Evolutionary conservation across 2,329 filamentous ascomycete species (phyloP).

Genomic region (Botrytis hyacinthi): DNA sequence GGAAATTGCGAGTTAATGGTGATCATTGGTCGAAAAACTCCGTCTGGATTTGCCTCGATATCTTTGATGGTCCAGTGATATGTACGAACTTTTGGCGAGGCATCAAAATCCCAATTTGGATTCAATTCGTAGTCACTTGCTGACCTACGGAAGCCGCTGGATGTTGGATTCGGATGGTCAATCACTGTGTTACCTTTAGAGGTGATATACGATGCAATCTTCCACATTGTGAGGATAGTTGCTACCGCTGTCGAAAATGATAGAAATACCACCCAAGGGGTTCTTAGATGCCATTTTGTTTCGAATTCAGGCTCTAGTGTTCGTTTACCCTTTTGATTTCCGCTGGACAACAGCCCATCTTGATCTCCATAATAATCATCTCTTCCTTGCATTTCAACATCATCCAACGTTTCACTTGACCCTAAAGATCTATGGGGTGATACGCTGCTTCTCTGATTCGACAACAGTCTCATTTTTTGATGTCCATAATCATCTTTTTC

Average conservation of each 20-base stretch:
- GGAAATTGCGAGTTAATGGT: constrained; percentile 76
- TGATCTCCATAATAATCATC: constrained; percentile 29
- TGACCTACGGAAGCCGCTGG: constrained; percentile 34
- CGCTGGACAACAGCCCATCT: constrained; percentile 19
- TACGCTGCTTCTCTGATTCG: constrained; percentile 15
- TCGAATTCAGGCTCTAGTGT: constrained; percentile 27
- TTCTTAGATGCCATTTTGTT: constrained; percentile 36
- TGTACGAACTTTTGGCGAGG: constrained; percentile 50
- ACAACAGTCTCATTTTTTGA: constrained; percentile 23
- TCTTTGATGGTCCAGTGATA: constrained; percentile 62
- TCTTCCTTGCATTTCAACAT: constrained; percentile 35
- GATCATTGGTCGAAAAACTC: constrained; percentile 56
- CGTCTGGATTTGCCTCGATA: constrained; percentile 59
- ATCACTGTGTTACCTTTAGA: constrained; percentile 17
- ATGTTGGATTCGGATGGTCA: constrained; percentile 22
- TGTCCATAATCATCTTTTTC: constrained; percentile 27
- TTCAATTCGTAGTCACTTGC: constrained; percentile 57
- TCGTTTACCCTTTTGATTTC: constrained; percentile 18
- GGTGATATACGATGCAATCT: constrained; percentile 33
- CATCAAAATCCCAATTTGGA: constrained; percentile 53
- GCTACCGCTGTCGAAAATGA: constrained; percentile 28
- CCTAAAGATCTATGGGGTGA: constrained; percentile 18
- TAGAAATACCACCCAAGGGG: constrained; percentile 32
- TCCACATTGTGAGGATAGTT: constrained; percentile 29
- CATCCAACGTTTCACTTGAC: constrained; percentile 27